Conservation (phyloP, 768 basidiomycete genomes). For the Calocera cornea region DNA sequence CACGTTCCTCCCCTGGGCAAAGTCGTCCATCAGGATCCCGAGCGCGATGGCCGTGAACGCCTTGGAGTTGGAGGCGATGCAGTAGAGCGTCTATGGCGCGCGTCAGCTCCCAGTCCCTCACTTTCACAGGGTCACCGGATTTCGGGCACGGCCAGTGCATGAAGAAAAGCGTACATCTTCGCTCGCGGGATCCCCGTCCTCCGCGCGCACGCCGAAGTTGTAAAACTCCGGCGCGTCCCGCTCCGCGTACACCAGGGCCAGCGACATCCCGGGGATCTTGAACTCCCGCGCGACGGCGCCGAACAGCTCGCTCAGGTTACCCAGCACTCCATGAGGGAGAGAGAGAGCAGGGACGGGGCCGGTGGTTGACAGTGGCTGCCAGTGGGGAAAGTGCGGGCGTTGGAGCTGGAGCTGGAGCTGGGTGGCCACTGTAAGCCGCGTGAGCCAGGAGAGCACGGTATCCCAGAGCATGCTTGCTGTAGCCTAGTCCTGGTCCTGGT, state of each 20-base stretch:
- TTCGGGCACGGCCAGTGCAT: too few relatives aligned
- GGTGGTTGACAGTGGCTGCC: too few relatives aligned
- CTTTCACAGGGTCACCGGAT: too few relatives aligned
- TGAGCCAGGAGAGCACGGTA: too few relatives aligned
- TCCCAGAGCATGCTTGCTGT: too few relatives aligned
- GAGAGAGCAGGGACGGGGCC: too few relatives aligned
- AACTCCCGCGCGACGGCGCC: background rate
- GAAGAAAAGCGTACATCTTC: slow-evolving; percentile 7
- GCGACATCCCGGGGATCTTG: slow-evolving; percentile 24
- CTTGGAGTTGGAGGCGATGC: slow-evolving; percentile 29
- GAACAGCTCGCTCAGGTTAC: background rate
- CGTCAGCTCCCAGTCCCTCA: background rate
- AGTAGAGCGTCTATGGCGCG: slow-evolving; percentile 27
- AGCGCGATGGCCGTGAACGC: slow-evolving; percentile 30
- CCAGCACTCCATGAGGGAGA: too few relatives aligned
- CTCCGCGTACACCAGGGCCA: slow-evolving; percentile 19
- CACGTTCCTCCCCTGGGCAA: slow-evolving; percentile 23
- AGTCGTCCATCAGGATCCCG: slow-evolving; percentile 34
- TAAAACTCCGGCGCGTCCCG: slow-evolving; percentile 22
- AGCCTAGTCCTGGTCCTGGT: too few relatives aligned
- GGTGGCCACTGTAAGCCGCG: too few relatives aligned
- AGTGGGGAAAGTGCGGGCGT: too few relatives aligned
- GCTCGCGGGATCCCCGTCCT: slow-evolving; percentile 27
- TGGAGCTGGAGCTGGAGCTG: too few relatives aligned
- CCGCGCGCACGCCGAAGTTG: slow-evolving; percentile 27